Evolutionary conservation across 2,329 filamentous ascomycete species (phyloP).

Genomic region (Didymella lethalis): DNA sequence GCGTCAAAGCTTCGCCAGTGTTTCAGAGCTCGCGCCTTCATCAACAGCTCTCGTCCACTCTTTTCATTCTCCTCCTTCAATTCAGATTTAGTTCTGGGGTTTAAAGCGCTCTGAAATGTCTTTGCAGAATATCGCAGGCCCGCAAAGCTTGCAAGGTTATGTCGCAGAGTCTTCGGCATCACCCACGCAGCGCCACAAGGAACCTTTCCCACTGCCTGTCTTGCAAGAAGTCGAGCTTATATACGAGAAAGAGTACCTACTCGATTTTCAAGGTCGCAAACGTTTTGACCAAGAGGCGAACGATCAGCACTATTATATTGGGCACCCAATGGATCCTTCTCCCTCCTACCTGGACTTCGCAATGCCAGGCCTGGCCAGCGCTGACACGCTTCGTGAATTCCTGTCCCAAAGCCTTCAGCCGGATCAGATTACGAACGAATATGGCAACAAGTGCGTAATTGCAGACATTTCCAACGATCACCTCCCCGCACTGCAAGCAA

Average conservation of each 20-base stretch:
- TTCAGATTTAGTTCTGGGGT: neutral
- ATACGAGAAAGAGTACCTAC: neutral
- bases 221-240: neutral
- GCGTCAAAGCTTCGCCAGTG: neutral
- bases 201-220: neutral
- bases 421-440: constrained; percentile 2
- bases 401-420: neutral
- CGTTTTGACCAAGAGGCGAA: neutral
- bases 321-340: neutral
- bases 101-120: neutral
- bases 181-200: neutral
- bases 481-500: constrained; percentile 5
- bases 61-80: neutral
- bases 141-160: neutral
- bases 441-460: neutral
- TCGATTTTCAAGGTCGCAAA: constrained; percentile 8
- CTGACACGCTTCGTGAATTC: constrained; percentile 6
- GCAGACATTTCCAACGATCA: neutral
- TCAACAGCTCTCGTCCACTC: neutral
- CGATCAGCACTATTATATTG: neutral
- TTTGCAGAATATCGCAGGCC: neutral
- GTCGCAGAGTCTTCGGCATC: neutral
- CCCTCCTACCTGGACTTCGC: neutral
- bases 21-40: neutral
- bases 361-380: constrained; percentile 12